Evolutionary conservation across 345 rosid genomes (phyloP).

Genomic region (Syzygium grande): DNA sequence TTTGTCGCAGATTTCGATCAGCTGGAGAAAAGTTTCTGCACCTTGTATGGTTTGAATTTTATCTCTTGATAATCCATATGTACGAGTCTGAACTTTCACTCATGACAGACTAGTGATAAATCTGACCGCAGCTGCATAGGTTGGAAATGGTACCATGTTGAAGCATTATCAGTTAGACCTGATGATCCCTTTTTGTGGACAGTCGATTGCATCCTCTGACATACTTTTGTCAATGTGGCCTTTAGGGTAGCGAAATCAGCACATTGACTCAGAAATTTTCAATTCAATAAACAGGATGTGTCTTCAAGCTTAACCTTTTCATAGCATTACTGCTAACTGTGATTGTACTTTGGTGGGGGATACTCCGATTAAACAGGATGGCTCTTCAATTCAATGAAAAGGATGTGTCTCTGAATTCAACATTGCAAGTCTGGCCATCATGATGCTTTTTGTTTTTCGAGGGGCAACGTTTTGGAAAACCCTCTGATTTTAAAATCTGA

Average conservation of each 20-base stretch:
- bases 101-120: background rate
- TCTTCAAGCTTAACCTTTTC: background rate
- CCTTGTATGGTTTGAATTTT: slow-evolving; percentile 43
- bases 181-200: background rate
- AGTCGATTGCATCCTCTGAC: background rate
- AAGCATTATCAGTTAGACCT: background rate
- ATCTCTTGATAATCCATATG: background rate
- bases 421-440: background rate
- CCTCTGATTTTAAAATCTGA: background rate
- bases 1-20: slow-evolving; percentile 67
- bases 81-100: background rate
- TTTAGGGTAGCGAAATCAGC: background rate
- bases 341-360: background rate
- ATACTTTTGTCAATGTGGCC: background rate
- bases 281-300: background rate
- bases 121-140: background rate
- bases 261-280: background rate
- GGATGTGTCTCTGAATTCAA: background rate
- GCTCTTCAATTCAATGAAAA: background rate
- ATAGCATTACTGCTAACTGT: background rate
- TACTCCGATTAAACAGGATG: background rate
- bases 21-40: slow-evolving; percentile 82
- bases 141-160: background rate
- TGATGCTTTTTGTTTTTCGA: background rate
- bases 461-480: background rate